Base-by-base conservation (phyloP, 2,329 filamentous ascomycete species). In the Xylaria sp. region DNA sequence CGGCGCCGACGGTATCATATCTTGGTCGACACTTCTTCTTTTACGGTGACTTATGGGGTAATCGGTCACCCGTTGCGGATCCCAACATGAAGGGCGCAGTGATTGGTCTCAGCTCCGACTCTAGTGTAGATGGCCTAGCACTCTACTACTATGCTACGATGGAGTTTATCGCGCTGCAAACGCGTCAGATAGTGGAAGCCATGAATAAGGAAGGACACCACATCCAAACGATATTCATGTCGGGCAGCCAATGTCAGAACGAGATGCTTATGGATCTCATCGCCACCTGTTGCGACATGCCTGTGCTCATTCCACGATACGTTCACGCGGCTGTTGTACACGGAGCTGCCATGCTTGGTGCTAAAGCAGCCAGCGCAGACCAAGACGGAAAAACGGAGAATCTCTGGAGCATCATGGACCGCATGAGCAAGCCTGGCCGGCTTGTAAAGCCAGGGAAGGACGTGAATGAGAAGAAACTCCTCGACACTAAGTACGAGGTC, bases 101-200 rank as follows among this genome's bases (percentile, higher is more conserved):
- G 72, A 90, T 98, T 71, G 96, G 96, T 20, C 85, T 99, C 68
- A 93, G 91, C 78, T 93, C 89, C 74, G 95, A 98, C 83, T 94
- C 93, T 81, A 92, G 90, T 75, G 88, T 96, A 58, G 93, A 97
- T 78, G 92, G 93, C 62, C 89, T 99, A 61, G 94, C 95, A 0
- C 84, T 98, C 25, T 91, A 94, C 83, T 99, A 99, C 84, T 98
- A 98, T 78, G 93, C 90, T 28, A 97, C 95, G 3, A 94, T 99
- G 89, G 96, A 99, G 83, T 98, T 98, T 82, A 98, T 99, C 76
- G 94, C 96, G 37, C 88, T 98, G 80, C 96, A 99, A 82, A 99
- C 96, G 0, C 91, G 93, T 67, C 96, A 99, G 81, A 99, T 99
- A 76, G 88, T 99, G 72, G 92, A 97, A 77, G 88, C 92, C 44